These are phyloP conservation scores for Aspergillus quadrilineatus DNA, from an alignment of 2,329 filamentous ascomycete species.

Conservation along the genomic window DNA sequence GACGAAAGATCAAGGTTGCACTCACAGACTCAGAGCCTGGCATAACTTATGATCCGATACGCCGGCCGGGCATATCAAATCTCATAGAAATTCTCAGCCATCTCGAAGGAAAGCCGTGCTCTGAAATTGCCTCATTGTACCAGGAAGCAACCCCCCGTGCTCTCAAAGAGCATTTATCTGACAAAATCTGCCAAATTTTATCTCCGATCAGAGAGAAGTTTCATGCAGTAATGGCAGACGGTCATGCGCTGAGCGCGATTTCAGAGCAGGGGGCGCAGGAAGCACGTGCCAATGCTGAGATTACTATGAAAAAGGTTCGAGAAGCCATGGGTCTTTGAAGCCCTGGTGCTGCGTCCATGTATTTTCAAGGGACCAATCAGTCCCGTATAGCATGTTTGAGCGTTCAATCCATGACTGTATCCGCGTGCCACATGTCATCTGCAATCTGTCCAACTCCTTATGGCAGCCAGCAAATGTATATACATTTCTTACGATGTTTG, in stretches of 20 bases:
- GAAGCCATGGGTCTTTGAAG: constrained; percentile 33
- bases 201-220: constrained; percentile 37
- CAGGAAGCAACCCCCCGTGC: constrained; percentile 51
- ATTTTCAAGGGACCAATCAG: background rate
- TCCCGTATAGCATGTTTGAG: background rate
- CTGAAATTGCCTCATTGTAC: constrained; percentile 50
- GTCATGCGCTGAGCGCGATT: constrained; percentile 30
- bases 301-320: constrained; percentile 35
- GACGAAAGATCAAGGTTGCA: constrained; percentile 67
- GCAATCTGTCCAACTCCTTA: too few relatives aligned
- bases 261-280: constrained; percentile 31
- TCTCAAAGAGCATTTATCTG: constrained; percentile 65
- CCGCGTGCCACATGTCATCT: background rate
- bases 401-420: background rate
- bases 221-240: constrained; percentile 28
- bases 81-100: constrained; percentile 76
- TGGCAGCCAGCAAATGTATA: too few relatives aligned
- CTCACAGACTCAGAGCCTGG: constrained; percentile 69
- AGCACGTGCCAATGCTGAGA: constrained; percentile 32
- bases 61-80: constrained; percentile 82
- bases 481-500: too few relatives aligned
- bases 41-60: constrained; percentile 69
- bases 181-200: constrained; percentile 36
- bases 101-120: constrained; percentile 52
- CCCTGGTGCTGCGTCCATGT: too few relatives aligned